Conservation (phyloP, 768 basidiomycete genomes). For the Tulasnella sp. region DNA sequence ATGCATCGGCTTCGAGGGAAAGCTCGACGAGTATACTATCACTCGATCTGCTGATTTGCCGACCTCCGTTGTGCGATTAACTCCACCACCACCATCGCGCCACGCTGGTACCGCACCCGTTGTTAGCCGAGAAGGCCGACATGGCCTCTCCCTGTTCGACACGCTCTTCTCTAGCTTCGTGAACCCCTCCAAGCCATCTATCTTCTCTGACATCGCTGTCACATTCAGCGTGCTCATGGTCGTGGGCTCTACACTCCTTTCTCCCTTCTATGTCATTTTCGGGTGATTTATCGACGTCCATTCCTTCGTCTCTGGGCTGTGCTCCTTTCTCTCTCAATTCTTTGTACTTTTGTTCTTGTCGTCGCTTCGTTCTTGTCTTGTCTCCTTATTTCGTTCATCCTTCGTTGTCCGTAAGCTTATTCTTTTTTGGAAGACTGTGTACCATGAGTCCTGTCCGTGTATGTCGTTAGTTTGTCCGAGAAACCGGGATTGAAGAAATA, state of each 20-base stretch:
- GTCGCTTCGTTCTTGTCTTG: too few relatives aligned
- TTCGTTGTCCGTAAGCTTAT: too few relatives aligned
- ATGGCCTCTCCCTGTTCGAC: conserved; percentile 7
- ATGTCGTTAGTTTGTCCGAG: too few relatives aligned
- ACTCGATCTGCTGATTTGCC: background rate
- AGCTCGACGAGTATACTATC: conserved; percentile 3
- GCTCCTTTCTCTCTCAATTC: too few relatives aligned
- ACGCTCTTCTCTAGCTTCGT: conserved; percentile 1
- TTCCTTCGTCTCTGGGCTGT: too few relatives aligned
- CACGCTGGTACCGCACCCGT: background rate
- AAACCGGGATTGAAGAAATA: too few relatives aligned
- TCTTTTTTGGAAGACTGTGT: too few relatives aligned
- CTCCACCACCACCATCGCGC: background rate
- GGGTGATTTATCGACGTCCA: background rate
- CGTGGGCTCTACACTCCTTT: conserved; percentile 8
- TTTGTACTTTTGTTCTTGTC: too few relatives aligned
- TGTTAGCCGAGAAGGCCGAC: background rate
- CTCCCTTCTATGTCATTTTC: conserved; percentile 5
- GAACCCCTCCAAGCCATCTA: background rate
- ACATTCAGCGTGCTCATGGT: conserved; percentile 6
- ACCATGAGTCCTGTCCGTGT: too few relatives aligned
- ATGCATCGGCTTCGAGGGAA: background rate
- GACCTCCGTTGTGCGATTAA: background rate
- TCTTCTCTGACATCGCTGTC: conserved; percentile 9
- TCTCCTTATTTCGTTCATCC: too few relatives aligned